Evolutionary conservation across 108 stramenopile species (phyloP).

Genomic region (Stephanodiscus triporus): DNA sequence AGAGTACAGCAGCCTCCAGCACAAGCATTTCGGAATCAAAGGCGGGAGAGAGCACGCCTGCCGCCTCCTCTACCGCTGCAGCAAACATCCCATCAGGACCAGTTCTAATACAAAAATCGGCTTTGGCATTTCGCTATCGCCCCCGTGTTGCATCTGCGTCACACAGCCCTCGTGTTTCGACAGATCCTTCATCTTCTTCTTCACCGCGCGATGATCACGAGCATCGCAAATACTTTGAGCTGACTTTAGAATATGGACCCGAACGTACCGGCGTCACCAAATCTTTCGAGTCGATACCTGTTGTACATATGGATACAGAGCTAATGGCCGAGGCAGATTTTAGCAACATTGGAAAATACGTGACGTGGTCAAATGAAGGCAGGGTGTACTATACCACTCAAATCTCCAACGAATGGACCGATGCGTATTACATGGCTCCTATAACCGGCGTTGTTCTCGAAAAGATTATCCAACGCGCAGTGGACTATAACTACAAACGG

Average conservation of each 20-base stretch:
- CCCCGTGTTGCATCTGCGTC: conserved; percentile 52
- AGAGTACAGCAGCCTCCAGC: conserved; percentile 2
- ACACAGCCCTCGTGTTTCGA: conserved; percentile 4
- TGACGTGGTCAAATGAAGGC: conserved; percentile 79
- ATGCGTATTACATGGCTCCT: conserved; percentile 82
- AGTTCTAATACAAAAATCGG: conserved; percentile 66
- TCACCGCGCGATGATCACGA: conserved; percentile 12
- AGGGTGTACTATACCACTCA: conserved; percentile 69
- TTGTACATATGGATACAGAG: conserved; percentile 48
- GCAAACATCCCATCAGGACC: conserved; percentile 28
- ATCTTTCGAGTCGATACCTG: conserved; percentile 64
- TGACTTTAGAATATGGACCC: conserved; percentile 88
- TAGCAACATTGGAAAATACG: conserved; percentile 38
- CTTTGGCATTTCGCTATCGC: conserved; percentile 73
- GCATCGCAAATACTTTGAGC: conserved; percentile 56
- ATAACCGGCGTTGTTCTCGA: conserved; percentile 79
- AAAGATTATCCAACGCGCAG: conserved; percentile 64
- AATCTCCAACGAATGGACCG: conserved; percentile 60
- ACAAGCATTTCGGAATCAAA: conserved; percentile 6
- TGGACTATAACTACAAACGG: conserved; percentile 61
- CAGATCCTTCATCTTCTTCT: conserved; percentile 25
- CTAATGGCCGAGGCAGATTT: conserved; percentile 1
- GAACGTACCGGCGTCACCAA: conserved; percentile 58
- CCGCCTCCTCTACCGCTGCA: conserved; percentile 16
- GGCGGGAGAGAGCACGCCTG: conserved; percentile 12